These are phyloP conservation scores for Pseudocercospora eumusae DNA, from an alignment of 2,329 filamentous ascomycete genomes.

Conservation along the genomic window DNA sequence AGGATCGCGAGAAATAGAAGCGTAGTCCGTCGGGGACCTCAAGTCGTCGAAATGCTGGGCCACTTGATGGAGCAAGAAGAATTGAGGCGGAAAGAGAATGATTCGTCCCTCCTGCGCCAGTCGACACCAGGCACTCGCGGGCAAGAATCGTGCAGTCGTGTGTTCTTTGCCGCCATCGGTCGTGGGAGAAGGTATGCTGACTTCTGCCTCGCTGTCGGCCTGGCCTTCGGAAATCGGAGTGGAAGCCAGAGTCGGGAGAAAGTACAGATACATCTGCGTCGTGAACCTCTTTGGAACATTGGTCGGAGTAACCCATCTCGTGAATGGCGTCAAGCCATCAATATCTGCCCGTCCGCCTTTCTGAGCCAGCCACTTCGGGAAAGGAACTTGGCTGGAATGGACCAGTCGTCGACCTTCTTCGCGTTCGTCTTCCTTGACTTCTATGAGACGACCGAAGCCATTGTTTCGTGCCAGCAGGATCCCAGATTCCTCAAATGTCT, in stretches of 20 bases:
- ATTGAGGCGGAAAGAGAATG: constrained; percentile 88
- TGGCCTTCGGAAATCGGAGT: constrained; percentile 37
- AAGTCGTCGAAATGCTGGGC: constrained; percentile 38
- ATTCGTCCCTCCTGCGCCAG: constrained; percentile 66
- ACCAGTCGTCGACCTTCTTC: constrained; percentile 68
- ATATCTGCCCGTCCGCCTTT: constrained; percentile 65
- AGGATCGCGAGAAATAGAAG: constrained; percentile 30
- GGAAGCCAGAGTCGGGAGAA: constrained; percentile 61
- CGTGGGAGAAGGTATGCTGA: constrained; percentile 67
- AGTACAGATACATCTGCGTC: constrained; percentile 96
- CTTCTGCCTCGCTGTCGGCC: constrained; percentile 45
- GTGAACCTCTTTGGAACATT: constrained; percentile 76
- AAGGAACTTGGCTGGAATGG: constrained; percentile 65
- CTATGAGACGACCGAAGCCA: constrained; percentile 58
- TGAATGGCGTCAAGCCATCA: constrained; percentile 75
- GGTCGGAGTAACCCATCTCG: constrained; percentile 84
- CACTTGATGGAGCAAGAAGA: constrained; percentile 65
- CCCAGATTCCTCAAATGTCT: constrained; percentile 94
- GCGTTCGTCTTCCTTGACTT: constrained; percentile 60
- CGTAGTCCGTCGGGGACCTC: constrained; percentile 36
- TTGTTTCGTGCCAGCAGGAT: constrained; percentile 69
- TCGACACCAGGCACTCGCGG: constrained; percentile 67
- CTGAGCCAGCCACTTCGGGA: constrained; percentile 63
- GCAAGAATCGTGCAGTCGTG: constrained; percentile 76
- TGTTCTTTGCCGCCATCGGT: constrained; percentile 69